Evolutionary conservation across 73 alveolate species (phyloP), one percentile per base, ranked within the genome.

Genomic region (Tetrahymena malaccensis): DNA sequence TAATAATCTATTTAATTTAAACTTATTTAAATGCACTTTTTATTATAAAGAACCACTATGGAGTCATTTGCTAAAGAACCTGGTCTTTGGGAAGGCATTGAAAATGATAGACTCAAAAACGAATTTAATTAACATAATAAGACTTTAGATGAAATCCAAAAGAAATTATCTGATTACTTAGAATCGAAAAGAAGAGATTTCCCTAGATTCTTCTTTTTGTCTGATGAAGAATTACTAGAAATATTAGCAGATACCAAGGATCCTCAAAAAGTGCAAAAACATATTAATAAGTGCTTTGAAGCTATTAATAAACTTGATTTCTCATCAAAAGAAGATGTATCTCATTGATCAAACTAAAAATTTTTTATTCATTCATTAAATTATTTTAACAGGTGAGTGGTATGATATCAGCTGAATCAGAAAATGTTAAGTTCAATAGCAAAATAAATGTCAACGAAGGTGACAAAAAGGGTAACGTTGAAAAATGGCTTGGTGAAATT

Each of bases 171-270:
- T 96, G 99, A 99, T 97, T 99, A 99, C 97, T 98, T 99, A 55
- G 99, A 99, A 94, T 99, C 99, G 93, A 99, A 99, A 97, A 96
- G 99, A 95, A 97, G 96, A 57, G 98, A 97, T 55, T 99, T 99
- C 97, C 99, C 99, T 35, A 94, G 99, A 84, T 98, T 99, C 98
- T 99, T 96, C 96, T 99, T 99, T 97, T 97, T 99, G 57, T 98
- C 99, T 11, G 99, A 99, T 96, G 99, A 99, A 96, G 99, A 99
- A 96, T 96, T 99, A 93, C 98, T 98, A 22, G 98, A 98, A 97
- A 98, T 99, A 85, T 96, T 99, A 93, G 99, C 99, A 34, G 99
- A 99, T 95, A 98, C 99, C 37, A 99, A 99, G 96, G 99, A 99
- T 94, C 99, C 99, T 22, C 96, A 97, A 94, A 97, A 98, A 43